Base-by-base conservation (phyloP, 495 filamentous ascomycete genomes). In the Letharia lupina region DNA sequence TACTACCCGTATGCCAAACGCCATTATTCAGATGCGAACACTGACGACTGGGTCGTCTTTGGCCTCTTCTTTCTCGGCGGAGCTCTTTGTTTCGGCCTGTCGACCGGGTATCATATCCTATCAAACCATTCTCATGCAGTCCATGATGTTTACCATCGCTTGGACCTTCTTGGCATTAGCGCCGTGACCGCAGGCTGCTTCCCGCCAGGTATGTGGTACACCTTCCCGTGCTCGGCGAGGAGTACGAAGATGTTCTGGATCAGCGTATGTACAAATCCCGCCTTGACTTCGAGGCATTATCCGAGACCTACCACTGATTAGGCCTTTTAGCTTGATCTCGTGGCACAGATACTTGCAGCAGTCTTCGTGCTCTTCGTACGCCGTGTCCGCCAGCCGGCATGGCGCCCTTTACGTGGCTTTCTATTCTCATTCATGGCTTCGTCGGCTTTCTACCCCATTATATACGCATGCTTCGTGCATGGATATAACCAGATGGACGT, bases 141-240 rank as follows among this genome's bases (percentile, higher is more conserved):
- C 13, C 73, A 75, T 10, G 68, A 77, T 7, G 45, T 79, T 1
- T 83, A 77, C 70, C 64, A 81, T 4, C 75, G 77, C 3, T 35
- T 82, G 3, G 82, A 85, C 60, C 79, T 77, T 56, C 71, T 78
- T 6, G 81, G 79, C 18, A 84, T 85, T 31, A 70, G 83, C 9
- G 35, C 76, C 2, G 69, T 80, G 39, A 83, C 79, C 12, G 65
- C 81, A 1, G 80, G 80, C 0, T 76, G 68, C 40, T 81, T 84
- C 63, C 61, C 81, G 10, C 80, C 80, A 0, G 82, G 80, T 0
- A 77, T 83, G n/a, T 82, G 80, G 59, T 70, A 80, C 16, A 76
- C 74, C 0, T 85, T 83, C 69, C 83, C 79, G 67, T 80, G 81
- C 62, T 75, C 79, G 57, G 69, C 74, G 23, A 66, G 70, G 10